Percentiles rank a stretch among this genome's conserved stretches.
Conservation (phyloP, 306 rosid genomes). For the Sechiopsis laciniata region DNA sequence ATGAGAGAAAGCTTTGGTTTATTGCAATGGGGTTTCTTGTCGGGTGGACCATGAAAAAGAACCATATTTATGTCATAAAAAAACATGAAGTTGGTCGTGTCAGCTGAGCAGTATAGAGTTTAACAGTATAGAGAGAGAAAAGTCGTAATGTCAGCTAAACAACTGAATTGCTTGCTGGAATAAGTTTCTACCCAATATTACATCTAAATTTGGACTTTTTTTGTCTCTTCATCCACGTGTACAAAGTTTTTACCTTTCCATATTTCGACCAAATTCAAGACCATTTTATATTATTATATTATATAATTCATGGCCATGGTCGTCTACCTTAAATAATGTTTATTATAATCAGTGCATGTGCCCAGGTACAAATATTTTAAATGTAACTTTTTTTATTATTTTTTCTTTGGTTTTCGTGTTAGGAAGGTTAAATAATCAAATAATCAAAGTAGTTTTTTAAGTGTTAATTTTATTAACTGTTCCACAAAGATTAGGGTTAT, state of each 20-base stretch:
- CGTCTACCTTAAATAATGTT: neutral
- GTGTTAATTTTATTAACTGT: neutral
- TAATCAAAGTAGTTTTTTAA: neutral
- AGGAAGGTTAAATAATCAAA: conserved; percentile 1
- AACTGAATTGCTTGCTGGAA: conserved; percentile 59
- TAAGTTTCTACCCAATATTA: conserved; percentile 62
- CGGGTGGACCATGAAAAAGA: conserved; percentile 27
- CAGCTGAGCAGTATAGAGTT: conserved; percentile 28
- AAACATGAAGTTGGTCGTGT: conserved; percentile 32
- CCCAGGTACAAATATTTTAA: no score
- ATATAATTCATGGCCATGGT: neutral
- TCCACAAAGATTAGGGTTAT: neutral
- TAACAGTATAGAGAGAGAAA: conserved; percentile 12
- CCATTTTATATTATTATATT: neutral
- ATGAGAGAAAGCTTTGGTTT: conserved; percentile 24
- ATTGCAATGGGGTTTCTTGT: conserved; percentile 17
- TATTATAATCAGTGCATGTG: neutral
- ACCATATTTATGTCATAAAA: neutral
- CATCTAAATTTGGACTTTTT: conserved; percentile 69
- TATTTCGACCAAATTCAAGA: conserved; percentile 16
- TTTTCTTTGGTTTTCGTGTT: neutral
- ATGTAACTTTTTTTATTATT: neutral
- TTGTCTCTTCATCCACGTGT: conserved; percentile 38
- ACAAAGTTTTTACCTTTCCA: conserved; percentile 18
- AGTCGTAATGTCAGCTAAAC: conserved; percentile 51